phyloP scores from a whole-genome alignment of 2,329 filamentous ascomycete species.

The Ophiobolus disseminans region DNA sequence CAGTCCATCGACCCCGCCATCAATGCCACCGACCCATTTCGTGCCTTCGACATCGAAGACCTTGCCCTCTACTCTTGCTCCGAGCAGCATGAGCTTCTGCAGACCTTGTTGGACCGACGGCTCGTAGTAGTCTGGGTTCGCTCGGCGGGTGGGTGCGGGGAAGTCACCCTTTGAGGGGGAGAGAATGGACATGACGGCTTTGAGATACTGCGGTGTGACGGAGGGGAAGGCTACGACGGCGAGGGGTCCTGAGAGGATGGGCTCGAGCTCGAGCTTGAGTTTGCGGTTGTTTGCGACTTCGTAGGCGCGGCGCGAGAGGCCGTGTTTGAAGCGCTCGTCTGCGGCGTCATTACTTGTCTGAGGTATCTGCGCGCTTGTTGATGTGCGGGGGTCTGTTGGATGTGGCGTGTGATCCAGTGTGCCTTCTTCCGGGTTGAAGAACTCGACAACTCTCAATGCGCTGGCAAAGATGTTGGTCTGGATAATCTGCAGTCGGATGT shows the following conservation, averaged over 20 bases:
- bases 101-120: constrained; percentile 78
- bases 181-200: constrained; percentile 79
- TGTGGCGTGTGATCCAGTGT: constrained; percentile 29
- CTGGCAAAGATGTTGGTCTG: constrained; percentile 88
- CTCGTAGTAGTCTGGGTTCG: constrained; percentile 83
- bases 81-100: constrained; percentile 85
- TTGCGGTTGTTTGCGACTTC: constrained; percentile 58
- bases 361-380: constrained; percentile 43
- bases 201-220: constrained; percentile 84
- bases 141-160: constrained; percentile 76
- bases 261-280: constrained; percentile 68
- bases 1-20: constrained; percentile 81
- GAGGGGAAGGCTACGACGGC: constrained; percentile 80
- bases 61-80: constrained; percentile 84
- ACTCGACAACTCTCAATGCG: constrained; percentile 85
- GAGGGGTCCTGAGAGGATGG: constrained; percentile 81
- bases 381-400: constrained; percentile 41
- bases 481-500: constrained; percentile 80
- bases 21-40: constrained; percentile 76
- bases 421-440: constrained; percentile 60
- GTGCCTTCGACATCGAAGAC: constrained; percentile 78
- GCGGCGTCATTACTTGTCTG: constrained; percentile 45
- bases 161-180: constrained; percentile 73
- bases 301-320: constrained; percentile 64
- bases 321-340: constrained; percentile 65